Evolutionary conservation across 345 rosid species (phyloP), one percentile per base, ranked within the genome.

Genomic region (Corchorus capsularis): DNA sequence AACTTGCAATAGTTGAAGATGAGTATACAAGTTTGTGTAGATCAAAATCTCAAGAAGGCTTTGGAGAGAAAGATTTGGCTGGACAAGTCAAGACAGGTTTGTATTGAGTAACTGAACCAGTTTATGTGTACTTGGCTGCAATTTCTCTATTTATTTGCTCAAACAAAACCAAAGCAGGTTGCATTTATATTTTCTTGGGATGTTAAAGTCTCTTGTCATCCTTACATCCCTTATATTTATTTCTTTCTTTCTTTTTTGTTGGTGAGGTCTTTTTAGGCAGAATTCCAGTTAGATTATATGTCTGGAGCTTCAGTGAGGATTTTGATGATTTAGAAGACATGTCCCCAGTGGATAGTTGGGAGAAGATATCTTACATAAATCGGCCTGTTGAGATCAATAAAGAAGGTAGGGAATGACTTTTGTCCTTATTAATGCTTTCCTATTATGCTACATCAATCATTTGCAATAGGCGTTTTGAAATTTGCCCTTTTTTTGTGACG

Each of bases 81-180:
- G 91, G 85, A 75, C 97, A 87, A 81, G 83, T 79, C n/a, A 93
- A 86, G 88, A 79, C 92, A 92, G 99, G 99, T 92, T 79, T 75
- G 88, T 53, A 27, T 27, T 3, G 45, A 34, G 4, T 41, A 62
- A 34, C 66, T 34, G 15, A 62, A 62, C 19, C 64, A 14, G 54
- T 50, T 50, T 4, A 50, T 50, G 47, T 45, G 10, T 50, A 15
- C n/a, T 12, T 60, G 41, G 43, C 43, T 61, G 65, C 46, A 63
- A 37, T 37, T 15, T 35, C 12, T 19, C 35, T 45, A 43, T 45
- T 45, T 45, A 45, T 41, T 41, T 65, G 32, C 32, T 11, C 12
- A 65, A 63, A 63, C 32, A 43, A 19, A 64, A 65, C 12, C 35
- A 43, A 43, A 43, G 11, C 52, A 65, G 10, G 35, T 11, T 45